These are phyloP conservation scores for Pseudogymnoascus sp. DNA, from an alignment of 2,329 filamentous ascomycete genomes.

Conservation along the genomic window DNA sequence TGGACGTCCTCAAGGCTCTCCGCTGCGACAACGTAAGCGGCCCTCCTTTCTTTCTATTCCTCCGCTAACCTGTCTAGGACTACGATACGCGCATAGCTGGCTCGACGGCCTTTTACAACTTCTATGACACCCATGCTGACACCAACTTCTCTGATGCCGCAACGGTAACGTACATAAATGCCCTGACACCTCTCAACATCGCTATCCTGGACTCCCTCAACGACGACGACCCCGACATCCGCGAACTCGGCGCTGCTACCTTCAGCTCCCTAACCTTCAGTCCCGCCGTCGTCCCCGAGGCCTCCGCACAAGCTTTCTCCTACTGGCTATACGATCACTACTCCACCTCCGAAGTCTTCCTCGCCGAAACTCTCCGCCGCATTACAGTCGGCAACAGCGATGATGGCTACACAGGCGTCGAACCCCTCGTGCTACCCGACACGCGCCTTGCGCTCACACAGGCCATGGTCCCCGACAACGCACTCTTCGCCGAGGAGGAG, in stretches of 20 bases:
- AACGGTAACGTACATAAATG: slow-evolving; percentile 21
- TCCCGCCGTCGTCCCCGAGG: slow-evolving; percentile 31
- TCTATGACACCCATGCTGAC: slow-evolving; percentile 33
- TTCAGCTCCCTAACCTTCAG: slow-evolving; percentile 1
- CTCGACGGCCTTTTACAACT: slow-evolving; percentile 46
- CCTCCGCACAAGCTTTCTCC: slow-evolving; percentile 30
- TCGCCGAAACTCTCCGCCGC: slow-evolving; percentile 21
- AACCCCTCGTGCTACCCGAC: neutral
- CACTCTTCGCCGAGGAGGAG: slow-evolving; percentile 81
- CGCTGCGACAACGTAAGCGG: neutral
- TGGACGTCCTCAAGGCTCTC: neutral
- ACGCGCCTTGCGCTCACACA: slow-evolving; percentile 28
- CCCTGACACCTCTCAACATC: slow-evolving; percentile 51
- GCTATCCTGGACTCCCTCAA: slow-evolving; percentile 69
- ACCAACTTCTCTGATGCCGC: slow-evolving; percentile 19
- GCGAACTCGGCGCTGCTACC: slow-evolving; percentile 51
- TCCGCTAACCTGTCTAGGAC: slow-evolving; percentile 35
- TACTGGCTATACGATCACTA: neutral
- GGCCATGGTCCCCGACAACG: slow-evolving; percentile 50
- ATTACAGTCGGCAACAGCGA: slow-evolving; percentile 10
- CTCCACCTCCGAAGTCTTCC: slow-evolving; percentile 31
- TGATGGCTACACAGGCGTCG: neutral
- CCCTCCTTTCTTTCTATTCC: neutral
- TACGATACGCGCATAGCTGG: slow-evolving; percentile 61
- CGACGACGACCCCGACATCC: slow-evolving; percentile 88